A percentile compares a stretch with the other conserved stretches of the same genome.
phyloP scores from a whole-genome alignment of 1,284 basidiomycete species.

The Pseudozyma pruni region DNA sequence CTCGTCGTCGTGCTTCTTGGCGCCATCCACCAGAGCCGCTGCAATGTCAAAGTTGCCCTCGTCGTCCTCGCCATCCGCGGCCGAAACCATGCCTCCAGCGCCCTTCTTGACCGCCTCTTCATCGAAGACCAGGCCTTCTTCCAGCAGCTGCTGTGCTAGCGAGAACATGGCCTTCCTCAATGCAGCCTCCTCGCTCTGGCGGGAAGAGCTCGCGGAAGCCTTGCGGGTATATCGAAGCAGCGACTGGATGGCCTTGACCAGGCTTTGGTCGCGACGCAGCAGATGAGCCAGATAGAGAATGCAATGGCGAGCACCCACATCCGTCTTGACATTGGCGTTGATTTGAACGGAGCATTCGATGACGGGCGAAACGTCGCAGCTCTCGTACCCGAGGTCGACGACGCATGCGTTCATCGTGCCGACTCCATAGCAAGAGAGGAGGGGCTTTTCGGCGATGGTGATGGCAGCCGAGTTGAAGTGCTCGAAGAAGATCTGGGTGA shows the following conservation, averaged over 20 bases:
- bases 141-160: conserved; percentile 55
- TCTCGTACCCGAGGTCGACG: conserved; percentile 82
- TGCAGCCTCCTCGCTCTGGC: conserved; percentile 25
- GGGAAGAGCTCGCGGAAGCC: conserved; percentile 16
- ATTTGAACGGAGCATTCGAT: conserved; percentile 76
- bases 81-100: conserved; percentile 31
- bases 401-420: conserved; percentile 82
- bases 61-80: conserved; percentile 73
- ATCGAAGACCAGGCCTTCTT: conserved; percentile 50
- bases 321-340: conserved; percentile 49
- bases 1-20: conserved; percentile 43
- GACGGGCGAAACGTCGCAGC: conserved; percentile 81
- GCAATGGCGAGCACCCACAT: conserved; percentile 59
- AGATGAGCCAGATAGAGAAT: conserved; percentile 63
- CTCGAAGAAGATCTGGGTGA: conserved; percentile 91
- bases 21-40: conserved; percentile 69
- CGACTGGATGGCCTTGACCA: conserved; percentile 53
- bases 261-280: conserved; percentile 55
- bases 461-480: conserved; percentile 91
- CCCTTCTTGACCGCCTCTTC: conserved; percentile 46
- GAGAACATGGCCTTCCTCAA: conserved; percentile 30
- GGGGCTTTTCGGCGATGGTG: conserved; percentile 82
- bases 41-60: conserved; percentile 78
- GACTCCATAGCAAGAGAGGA: conserved; percentile 85
- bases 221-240: conserved; percentile 55